phyloP scores from a whole-genome alignment of 306 rosid species.

The Hippophae tibetana region DNA sequence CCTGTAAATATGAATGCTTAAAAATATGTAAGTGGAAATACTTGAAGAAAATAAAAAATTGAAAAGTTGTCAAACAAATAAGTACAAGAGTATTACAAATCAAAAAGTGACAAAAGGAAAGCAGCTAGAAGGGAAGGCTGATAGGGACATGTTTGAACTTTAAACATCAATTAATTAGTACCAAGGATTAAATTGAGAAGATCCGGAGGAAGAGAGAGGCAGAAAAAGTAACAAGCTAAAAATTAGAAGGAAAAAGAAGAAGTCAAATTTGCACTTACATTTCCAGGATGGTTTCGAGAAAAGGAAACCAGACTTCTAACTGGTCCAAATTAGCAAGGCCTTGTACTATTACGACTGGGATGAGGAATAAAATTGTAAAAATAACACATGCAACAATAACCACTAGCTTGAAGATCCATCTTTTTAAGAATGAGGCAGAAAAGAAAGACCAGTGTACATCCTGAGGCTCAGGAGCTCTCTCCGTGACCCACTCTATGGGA shows the following conservation, averaged over 20 bases:
- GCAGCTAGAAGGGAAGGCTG: too few relatives aligned
- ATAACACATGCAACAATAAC: conserved; percentile 41
- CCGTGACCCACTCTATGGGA: conserved; percentile 78
- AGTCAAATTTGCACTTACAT: conserved; percentile 44
- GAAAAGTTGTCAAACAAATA: too few relatives aligned
- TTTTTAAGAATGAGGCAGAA: conserved; percentile 45
- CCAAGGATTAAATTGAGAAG: too few relatives aligned
- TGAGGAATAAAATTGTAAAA: conserved; percentile 53
- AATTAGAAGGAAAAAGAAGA: conserved; percentile 9
- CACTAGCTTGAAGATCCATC: conserved; percentile 57
- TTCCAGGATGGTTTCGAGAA: conserved; percentile 41
- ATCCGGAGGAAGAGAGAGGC: too few relatives aligned
- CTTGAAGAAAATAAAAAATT: too few relatives aligned
- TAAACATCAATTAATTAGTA: too few relatives aligned
- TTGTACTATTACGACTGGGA: conserved; percentile 75
- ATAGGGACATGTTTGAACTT: too few relatives aligned
- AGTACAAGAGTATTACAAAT: too few relatives aligned
- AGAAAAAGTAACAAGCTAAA: background rate
- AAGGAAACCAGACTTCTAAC: conserved; percentile 61
- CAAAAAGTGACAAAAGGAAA: too few relatives aligned
- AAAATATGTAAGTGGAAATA: too few relatives aligned
- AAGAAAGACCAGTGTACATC: conserved; percentile 83
- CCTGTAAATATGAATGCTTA: background rate
- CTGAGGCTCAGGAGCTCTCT: conserved; percentile 75
- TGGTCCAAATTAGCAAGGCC: conserved; percentile 64